These are phyloP conservation scores for Kwoniella europaea DNA, from an alignment of 768 basidiomycete genomes.

Conservation along the genomic window DNA sequence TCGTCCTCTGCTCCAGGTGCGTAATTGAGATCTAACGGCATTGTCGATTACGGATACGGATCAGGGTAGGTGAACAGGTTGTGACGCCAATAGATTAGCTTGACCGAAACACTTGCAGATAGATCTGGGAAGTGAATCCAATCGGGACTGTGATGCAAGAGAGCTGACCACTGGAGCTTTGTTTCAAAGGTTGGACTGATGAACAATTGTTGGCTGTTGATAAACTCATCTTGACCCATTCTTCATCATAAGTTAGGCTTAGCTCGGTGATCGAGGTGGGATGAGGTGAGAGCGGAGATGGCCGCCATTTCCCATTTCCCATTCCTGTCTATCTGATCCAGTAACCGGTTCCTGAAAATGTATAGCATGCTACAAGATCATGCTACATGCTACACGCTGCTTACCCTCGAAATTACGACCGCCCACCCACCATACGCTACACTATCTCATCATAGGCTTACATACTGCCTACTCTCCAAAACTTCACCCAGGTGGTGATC, in stretches of 20 bases:
- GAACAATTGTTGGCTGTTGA: neutral
- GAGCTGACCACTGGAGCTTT: no score
- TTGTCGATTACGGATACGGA: neutral
- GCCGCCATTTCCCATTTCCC: neutral
- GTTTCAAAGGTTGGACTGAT: neutral
- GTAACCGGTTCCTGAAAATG: neutral
- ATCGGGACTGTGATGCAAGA: no score
- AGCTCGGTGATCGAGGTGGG: neutral
- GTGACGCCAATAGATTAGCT: neutral
- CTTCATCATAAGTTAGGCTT: no score
- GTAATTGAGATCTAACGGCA: conserved; percentile 35
- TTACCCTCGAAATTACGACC: neutral
- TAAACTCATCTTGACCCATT: no score
- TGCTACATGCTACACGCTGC: no score
- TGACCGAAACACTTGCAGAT: no score
- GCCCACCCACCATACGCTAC: neutral
- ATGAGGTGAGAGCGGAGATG: neutral
- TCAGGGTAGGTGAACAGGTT: neutral
- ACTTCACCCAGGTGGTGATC: conserved; percentile 6
- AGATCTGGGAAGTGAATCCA: no score
- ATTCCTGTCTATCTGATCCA: no score
- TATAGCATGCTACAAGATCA: neutral
- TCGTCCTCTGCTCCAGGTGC: conserved; percentile 29
- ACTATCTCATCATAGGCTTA: neutral
- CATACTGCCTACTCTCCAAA: no score